phyloP scores from a whole-genome alignment of 306 rosid genomes.

The Trifolium subterraneum region DNA sequence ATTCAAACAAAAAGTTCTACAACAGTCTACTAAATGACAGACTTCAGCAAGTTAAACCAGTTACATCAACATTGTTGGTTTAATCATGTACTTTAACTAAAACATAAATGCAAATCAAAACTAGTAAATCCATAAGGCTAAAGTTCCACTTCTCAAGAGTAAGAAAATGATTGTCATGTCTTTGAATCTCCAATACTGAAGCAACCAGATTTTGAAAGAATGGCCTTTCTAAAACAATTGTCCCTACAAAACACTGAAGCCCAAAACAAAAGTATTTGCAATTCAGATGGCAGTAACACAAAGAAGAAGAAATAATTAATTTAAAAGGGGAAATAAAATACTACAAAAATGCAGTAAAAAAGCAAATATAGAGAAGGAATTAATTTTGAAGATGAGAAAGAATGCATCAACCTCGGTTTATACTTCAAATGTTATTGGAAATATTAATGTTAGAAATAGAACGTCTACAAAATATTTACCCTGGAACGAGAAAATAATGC shows the following conservation, averaged over 20 bases:
- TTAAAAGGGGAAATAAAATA: neutral
- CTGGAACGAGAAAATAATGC: neutral
- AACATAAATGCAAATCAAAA: constrained; percentile 57
- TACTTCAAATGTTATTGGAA: neutral
- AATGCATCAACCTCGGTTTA: constrained; percentile 7
- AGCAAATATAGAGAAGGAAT: constrained; percentile 1
- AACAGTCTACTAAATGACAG: constrained; percentile 60
- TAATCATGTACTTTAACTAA: constrained; percentile 57
- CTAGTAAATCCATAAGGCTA: constrained; percentile 51
- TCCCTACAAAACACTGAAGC: constrained; percentile 50
- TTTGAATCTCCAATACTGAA: constrained; percentile 40
- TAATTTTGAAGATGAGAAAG: neutral
- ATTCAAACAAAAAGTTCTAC: constrained; percentile 58
- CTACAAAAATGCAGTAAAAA: neutral
- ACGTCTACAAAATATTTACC: neutral
- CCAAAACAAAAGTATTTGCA: constrained; percentile 28
- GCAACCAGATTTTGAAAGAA: constrained; percentile 48
- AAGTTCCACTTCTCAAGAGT: constrained; percentile 56
- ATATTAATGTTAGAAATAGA: neutral
- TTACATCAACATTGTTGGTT: constrained; percentile 63
- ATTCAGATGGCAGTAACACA: constrained; percentile 36
- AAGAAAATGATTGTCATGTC: constrained; percentile 52
- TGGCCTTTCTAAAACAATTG: constrained; percentile 48
- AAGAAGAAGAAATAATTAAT: constrained; percentile 15
- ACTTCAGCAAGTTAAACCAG: constrained; percentile 71